These are phyloP conservation scores for Plectranthus barbatus DNA, from an alignment of 257 asterid genomes.

Conservation along the genomic window DNA sequence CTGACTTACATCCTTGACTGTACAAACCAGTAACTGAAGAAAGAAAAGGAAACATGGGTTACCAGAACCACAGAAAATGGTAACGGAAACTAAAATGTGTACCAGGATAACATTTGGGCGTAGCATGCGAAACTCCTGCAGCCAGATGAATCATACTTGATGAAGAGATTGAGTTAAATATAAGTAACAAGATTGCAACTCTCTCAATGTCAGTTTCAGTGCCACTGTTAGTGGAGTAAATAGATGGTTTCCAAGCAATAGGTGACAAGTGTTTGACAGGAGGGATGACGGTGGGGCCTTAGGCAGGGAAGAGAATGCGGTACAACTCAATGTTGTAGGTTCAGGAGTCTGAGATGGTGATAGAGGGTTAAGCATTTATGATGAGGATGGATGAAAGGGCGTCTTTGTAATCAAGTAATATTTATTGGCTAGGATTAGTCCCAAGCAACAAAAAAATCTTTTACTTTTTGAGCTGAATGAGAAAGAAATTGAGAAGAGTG, in stretches of 20 bases:
- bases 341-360: background rate
- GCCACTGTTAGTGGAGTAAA: background rate
- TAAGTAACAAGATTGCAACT: background rate
- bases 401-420: background rate
- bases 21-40: background rate
- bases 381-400: background rate
- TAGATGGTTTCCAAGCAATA: background rate
- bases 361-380: background rate
- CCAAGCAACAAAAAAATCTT: background rate
- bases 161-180: background rate
- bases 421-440: background rate
- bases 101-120: background rate
- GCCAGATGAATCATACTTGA: background rate
- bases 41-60: background rate
- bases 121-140: background rate
- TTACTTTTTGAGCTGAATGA: background rate
- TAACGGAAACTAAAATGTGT: background rate
- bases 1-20: background rate
- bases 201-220: background rate
- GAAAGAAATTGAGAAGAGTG: too few relatives aligned
- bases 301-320: background rate
- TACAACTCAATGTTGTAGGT: background rate
- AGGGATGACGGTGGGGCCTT: background rate
- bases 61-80: background rate
- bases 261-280: background rate